phyloP scores from a whole-genome alignment of 2,329 filamentous ascomycete species.

The Parascedosporium putredinis region DNA sequence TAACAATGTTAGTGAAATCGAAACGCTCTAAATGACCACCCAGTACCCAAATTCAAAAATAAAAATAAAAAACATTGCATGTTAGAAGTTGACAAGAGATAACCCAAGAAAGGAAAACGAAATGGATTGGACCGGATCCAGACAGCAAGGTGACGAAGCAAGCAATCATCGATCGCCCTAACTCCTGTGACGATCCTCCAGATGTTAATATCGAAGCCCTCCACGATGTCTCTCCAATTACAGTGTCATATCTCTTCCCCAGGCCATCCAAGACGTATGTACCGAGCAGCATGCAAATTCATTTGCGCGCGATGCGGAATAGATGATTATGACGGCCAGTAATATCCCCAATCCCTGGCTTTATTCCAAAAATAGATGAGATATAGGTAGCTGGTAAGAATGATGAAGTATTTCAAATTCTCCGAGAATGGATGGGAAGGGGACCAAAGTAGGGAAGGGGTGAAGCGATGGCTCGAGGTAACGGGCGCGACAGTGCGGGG shows the following conservation, averaged over 20 bases:
- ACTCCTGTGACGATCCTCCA: not conserved
- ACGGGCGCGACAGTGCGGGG: no score
- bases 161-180: not conserved
- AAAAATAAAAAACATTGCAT: not conserved
- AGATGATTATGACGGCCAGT: no score
- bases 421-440: no score
- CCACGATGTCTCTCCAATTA: not conserved
- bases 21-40: not conserved
- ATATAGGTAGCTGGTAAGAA: no score
- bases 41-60: not conserved
- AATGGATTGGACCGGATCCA: not conserved
- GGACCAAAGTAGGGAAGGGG: no score
- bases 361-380: no score
- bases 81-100: no score
- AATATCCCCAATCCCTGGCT: no score
- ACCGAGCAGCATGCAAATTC: not conserved
- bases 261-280: not conserved
- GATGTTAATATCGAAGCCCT: not conserved
- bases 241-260: not conserved
- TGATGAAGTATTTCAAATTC: no score
- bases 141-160: slow-evolving; percentile 4
- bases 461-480: no score
- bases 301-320: not conserved
- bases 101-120: not conserved
- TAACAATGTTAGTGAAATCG: not conserved